A percentile compares a stretch with the other conserved stretches of the same genome.
phyloP scores from a whole-genome alignment of 495 filamentous ascomycete species.

The Podospora bellae-mahoneyi region DNA sequence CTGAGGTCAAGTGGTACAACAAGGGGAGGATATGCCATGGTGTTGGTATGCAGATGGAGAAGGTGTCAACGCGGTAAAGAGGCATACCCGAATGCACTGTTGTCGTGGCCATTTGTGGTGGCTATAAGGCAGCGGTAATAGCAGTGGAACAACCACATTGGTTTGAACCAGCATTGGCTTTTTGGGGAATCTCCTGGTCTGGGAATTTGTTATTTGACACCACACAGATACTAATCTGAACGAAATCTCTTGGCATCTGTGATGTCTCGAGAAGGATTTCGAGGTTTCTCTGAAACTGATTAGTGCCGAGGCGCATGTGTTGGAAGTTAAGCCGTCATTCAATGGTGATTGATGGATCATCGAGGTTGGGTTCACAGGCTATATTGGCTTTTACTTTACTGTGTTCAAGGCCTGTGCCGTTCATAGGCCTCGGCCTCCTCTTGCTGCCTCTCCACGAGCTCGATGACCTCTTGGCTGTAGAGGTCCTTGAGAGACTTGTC shows the following conservation, averaged over 20 bases:
- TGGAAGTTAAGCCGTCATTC: not conserved
- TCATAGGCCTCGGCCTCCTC: conserved; percentile 53
- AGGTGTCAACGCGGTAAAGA: conserved; percentile 6
- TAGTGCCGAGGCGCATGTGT: not conserved
- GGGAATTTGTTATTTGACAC: not conserved
- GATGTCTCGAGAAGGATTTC: not conserved
- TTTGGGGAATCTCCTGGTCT: not conserved
- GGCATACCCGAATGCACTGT: not conserved
- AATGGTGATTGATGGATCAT: not conserved
- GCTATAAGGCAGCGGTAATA: not conserved
- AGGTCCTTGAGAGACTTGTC: conserved; percentile 65
- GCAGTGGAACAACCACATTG: not conserved
- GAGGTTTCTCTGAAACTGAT: not conserved
- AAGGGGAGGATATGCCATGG: conserved; percentile 52
- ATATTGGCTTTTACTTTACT: not conserved
- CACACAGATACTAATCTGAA: not conserved
- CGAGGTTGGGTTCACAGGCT: not conserved
- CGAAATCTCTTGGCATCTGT: not conserved
- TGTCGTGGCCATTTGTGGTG: not conserved
- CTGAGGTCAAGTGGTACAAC: conserved; percentile 51
- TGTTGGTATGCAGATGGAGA: conserved; percentile 32
- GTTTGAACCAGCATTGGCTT: not conserved
- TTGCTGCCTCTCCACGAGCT: conserved; percentile 59
- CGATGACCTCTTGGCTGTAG: conserved; percentile 62
- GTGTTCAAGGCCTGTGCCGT: conserved; percentile 22